Evolutionary conservation across 1,284 basidiomycete genomes (phyloP).

Genomic region (Xerocomus amazonicus): DNA sequence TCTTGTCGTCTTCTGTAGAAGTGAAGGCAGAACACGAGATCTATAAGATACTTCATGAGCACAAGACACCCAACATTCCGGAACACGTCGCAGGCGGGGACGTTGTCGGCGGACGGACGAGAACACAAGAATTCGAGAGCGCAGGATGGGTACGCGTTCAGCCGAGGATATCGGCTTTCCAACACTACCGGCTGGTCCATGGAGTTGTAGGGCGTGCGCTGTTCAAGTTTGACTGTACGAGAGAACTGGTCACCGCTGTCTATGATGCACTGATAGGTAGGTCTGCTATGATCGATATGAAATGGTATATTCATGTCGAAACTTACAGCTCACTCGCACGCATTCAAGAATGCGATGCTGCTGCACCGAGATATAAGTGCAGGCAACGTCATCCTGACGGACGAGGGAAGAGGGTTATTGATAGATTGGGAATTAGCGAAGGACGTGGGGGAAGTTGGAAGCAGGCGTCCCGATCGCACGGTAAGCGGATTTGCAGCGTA

Average conservation of each 20-base stretch:
- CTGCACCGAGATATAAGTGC: not conserved
- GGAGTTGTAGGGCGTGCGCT: not conserved
- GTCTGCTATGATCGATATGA: not conserved
- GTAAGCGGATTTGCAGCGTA: not conserved
- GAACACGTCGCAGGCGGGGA: not conserved
- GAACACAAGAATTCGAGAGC: not conserved
- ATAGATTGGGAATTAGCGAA: constrained; percentile 8
- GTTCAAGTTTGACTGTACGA: not conserved
- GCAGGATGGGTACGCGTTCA: too few relatives aligned
- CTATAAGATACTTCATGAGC: too few relatives aligned
- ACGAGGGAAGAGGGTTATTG: not conserved
- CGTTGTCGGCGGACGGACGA: not conserved
- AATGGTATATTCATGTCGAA: too few relatives aligned
- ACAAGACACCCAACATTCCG: too few relatives aligned
- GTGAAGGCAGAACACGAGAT: too few relatives aligned
- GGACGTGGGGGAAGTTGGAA: not conserved
- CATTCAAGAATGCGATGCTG: not conserved
- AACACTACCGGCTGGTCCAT: not conserved
- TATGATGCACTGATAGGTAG: not conserved
- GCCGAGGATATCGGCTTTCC: not conserved
- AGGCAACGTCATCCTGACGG: constrained; percentile 1
- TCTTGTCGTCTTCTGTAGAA: too few relatives aligned
- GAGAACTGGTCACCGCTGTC: not conserved
- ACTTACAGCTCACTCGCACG: not conserved
- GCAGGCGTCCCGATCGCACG: not conserved